Conservation (phyloP, 2,329 filamentous ascomycete genomes). For the Penicillium sp. region DNA sequence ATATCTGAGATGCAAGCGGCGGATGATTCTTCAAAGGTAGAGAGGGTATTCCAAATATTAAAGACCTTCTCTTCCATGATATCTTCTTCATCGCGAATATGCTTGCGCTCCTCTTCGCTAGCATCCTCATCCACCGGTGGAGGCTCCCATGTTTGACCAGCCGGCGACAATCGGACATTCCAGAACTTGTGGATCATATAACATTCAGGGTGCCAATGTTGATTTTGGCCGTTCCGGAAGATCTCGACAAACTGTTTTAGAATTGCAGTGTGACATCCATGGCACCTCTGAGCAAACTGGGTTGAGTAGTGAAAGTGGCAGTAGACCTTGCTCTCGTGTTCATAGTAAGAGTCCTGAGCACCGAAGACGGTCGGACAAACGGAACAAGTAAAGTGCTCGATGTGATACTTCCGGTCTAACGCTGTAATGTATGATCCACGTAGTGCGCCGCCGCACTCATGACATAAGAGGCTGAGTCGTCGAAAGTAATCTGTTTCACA, state of each 20-base stretch:
- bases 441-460: constrained; percentile 85
- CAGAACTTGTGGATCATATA: constrained; percentile 99
- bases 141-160: constrained; percentile 51
- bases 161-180: constrained; percentile 82
- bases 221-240: constrained; percentile 94
- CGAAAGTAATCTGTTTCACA: constrained; percentile 98
- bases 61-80: constrained; percentile 97
- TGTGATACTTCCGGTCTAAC: constrained; percentile 95
- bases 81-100: constrained; percentile 82
- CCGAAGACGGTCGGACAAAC: constrained; percentile 97
- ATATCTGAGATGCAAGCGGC: constrained; percentile 98
- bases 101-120: constrained; percentile 66
- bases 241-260: constrained; percentile 99
- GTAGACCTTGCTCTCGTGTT: constrained; percentile 93
- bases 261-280: constrained; percentile 94
- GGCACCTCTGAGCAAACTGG: constrained; percentile 91
- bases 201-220: constrained; percentile 99
- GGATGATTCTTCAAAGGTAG: constrained; percentile 94
- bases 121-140: constrained; percentile 54
- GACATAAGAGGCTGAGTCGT: constrained; percentile 84
- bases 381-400: constrained; percentile 98
- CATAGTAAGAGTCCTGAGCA: constrained; percentile 97
- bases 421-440: constrained; percentile 98
- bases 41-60: constrained; percentile 96
- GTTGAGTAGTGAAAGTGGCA: constrained; percentile 99